These are phyloP conservation scores for Cladorrhinum samala DNA, from an alignment of 495 filamentous ascomycete species.

Conservation along the genomic window DNA sequence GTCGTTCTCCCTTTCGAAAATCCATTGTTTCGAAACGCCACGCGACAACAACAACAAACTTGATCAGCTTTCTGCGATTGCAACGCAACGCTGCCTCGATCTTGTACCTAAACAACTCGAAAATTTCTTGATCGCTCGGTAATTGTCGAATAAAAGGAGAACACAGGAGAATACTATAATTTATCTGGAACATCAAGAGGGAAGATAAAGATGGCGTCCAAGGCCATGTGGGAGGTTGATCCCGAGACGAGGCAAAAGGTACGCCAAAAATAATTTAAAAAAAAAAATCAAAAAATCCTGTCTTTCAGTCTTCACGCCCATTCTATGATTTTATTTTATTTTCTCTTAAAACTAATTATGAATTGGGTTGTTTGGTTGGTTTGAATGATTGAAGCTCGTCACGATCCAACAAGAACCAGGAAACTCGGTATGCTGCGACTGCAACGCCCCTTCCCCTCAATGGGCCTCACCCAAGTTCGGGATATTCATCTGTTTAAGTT, in stretches of 20 bases:
- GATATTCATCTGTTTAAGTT: constrained; percentile 95
- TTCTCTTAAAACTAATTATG: not conserved
- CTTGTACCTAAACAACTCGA: too few relatives aligned
- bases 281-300: too few relatives aligned
- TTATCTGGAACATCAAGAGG: too few relatives aligned
- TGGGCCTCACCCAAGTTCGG: constrained; percentile 72
- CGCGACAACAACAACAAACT: constrained; percentile 4
- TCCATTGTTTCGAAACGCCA: constrained; percentile 4
- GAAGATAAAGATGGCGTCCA: constrained; percentile 39
- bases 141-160: not conserved
- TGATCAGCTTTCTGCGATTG: not conserved
- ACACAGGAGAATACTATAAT: not conserved
- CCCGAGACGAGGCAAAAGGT: constrained; percentile 93
- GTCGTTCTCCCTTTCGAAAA: not conserved
- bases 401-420: constrained; percentile 79
- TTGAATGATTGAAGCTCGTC: too few relatives aligned
- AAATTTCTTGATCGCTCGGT: not conserved
- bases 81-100: not conserved
- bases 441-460: constrained; percentile 89
- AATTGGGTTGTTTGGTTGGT: too few relatives aligned
- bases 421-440: constrained; percentile 90
- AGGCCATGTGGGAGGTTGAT: constrained; percentile 93
- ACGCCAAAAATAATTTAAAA: too few relatives aligned
- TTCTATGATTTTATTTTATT: not conserved
- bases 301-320: too few relatives aligned